Evolutionary conservation across 345 rosid species (phyloP), one percentile per base, ranked within the genome.

Genomic region (Leavenworthia alabamica): DNA sequence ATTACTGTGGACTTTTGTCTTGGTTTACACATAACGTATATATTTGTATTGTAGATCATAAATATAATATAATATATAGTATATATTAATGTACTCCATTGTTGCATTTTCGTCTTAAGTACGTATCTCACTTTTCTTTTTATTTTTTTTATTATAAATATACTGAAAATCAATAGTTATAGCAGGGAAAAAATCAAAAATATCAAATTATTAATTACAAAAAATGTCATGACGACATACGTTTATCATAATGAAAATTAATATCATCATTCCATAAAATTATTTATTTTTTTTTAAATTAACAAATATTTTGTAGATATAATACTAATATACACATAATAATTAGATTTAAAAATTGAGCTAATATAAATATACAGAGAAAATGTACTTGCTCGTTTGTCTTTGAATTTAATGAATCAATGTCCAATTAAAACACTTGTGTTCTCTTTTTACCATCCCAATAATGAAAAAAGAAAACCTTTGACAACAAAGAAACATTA

Each of bases 1-100:
- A 71, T 64, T 64, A 71, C 70, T 49, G 43, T 24, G 35, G 70
- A 71, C 73, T 57, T 57, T 57, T 64, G 65, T 41, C 60, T 71
- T 62, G 64, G 62, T 64, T 48, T 49, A 41, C 53, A 48, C 60
- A 63, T 64, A 37, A 62, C 13, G 22, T 10, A 15, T 31, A 36
- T 44, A 15, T 37, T 13, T 50, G 29, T 50, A 40, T 20, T n/a
- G 9, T 19, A 36, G 5, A 9, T 2, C 4, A 22, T 13, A 13
- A 7, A 13, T 48, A 37, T 1, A 1, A 20, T 20, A 3, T 17
- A 6, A 51, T 52, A 35, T 8, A 20, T 20, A 3, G 12, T 8
- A 51, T 52, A 35, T 8, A 58, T 51, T 39, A 50, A 27, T 68
- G 17, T 26, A 17, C 19, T 33, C 47, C 24, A 20, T 33, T 24